Percentiles rank a stretch among this genome's conserved stretches.
Evolutionary conservation across 148 eudicot species (phyloP).

Genomic region (Rhododendron griersonianum): DNA sequence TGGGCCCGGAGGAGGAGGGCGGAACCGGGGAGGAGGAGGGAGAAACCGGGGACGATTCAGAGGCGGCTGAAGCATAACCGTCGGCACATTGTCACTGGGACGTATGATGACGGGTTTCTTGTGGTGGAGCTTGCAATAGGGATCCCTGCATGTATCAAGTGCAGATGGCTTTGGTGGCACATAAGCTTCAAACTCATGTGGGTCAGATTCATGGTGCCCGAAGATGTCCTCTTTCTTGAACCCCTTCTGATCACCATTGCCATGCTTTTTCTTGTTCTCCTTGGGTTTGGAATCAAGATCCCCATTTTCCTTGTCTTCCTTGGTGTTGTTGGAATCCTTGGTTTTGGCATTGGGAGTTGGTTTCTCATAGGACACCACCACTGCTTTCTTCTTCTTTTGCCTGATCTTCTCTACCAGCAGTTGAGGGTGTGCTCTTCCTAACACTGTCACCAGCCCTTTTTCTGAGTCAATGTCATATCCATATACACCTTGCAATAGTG

Average conservation of each 20-base stretch:
- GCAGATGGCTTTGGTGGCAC: background rate
- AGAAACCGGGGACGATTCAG: background rate
- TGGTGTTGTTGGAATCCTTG: background rate
- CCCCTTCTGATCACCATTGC: background rate
- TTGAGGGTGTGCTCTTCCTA: background rate
- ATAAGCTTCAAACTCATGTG: background rate
- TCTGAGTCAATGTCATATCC: background rate
- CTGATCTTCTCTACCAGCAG: background rate
- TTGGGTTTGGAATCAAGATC: background rate
- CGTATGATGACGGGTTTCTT: background rate
- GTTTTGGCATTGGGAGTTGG: background rate
- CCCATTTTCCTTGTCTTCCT: background rate
- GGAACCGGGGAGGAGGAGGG: background rate
- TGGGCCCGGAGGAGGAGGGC: background rate
- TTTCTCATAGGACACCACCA: background rate
- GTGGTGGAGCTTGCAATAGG: background rate
- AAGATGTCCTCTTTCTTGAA: background rate
- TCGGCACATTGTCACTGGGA: background rate
- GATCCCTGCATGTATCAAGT: background rate
- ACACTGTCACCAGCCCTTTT: slow-evolving; percentile 4
- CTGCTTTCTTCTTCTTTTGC: background rate
- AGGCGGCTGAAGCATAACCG: background rate
- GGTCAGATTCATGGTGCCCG: background rate
- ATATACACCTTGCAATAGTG: background rate
- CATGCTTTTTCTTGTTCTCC: background rate